Conservation (phyloP, 1,284 basidiomycete species). For the Cryptococcus sp. region DNA sequence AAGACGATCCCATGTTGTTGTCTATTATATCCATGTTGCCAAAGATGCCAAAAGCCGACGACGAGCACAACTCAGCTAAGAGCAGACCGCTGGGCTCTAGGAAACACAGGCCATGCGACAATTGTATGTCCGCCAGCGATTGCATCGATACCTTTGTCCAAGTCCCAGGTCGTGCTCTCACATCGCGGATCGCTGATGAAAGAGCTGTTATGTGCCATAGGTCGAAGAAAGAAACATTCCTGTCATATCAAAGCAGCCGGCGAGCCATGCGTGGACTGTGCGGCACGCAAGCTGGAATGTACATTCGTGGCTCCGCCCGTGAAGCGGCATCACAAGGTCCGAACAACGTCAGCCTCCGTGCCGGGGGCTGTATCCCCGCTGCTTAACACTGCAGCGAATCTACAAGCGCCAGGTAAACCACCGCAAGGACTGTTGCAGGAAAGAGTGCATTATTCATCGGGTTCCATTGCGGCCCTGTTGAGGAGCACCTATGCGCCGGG, state of each 20-base stretch:
- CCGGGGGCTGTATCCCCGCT: neutral
- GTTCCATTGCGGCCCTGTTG: neutral
- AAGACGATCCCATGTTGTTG: no score
- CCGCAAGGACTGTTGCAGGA: neutral
- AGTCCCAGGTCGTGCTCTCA: no score
- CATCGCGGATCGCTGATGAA: neutral
- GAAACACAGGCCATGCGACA: constrained; percentile 11
- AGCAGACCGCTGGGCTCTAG: constrained; percentile 5
- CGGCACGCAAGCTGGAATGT: constrained; percentile 6
- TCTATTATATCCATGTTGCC: no score
- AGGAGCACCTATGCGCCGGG: neutral
- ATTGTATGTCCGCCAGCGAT: constrained; percentile 1
- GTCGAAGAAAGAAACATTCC: constrained; percentile 12
- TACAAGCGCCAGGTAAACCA: neutral
- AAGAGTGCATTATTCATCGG: neutral
- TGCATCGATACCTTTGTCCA: no score
- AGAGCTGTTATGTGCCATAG: neutral
- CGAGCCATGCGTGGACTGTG: constrained; percentile 10
- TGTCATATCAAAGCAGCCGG: constrained; percentile 9
- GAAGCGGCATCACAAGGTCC: neutral
- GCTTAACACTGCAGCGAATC: neutral
- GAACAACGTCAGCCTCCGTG: neutral
- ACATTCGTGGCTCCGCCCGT: constrained; percentile 11
- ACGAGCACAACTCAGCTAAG: no score
- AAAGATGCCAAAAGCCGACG: no score